Base-by-base conservation (phyloP, 2,329 filamentous ascomycete genomes). In the Nectriaceae sp. region DNA sequence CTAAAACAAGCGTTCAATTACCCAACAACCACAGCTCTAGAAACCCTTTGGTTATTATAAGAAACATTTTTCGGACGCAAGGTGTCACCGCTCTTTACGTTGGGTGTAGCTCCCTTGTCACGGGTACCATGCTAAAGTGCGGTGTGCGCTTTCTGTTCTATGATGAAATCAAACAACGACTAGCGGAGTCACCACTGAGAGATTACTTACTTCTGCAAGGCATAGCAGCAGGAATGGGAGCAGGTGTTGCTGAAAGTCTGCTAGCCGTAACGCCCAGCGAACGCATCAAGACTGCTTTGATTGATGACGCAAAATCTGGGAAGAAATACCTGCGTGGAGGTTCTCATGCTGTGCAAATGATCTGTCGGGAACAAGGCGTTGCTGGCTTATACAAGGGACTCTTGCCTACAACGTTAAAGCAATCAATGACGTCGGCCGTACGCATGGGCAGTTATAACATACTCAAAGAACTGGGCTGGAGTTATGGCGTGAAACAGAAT, bases 201-300 rank as follows among this genome's bases (percentile, higher is more conserved):
- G 82, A 0, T 77, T 73, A 1, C 65, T 87, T 6, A 79, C 80
- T 0, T 76, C 83, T 0, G 59, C 69, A 78, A 3, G 84, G 81
- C 33, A 74, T 88, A n/a, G 60, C 81, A 0, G 83, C 83, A 4
- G 85, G 85, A 8, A 86, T 87, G 81, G 69, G 74, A 1, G 80
- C 82, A 0, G 85, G 85, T 0, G 75, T 83, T 1, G 75, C 84
- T 0, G 83, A 84, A 16, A 82, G 77, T 46, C 72, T 84, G 0
- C 75, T 79, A n/a, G 83, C 83, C 2, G 84, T 88, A 1, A 88
- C 84, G 2, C 85, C 85, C 0, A 85, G 82, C 0, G 85, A 88
- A 59, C 74, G 84, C 15, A 80, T 88, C 60, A 88, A 88, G 63
- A 88, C 85, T 1, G 83, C 83, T 0, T 62, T 87, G 64, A 71